A percentile compares a stretch with the other conserved stretches of the same genome.
These are phyloP conservation scores for Jaminaea rosea DNA, from an alignment of 1,284 basidiomycete species.

Conservation along the genomic window DNA sequence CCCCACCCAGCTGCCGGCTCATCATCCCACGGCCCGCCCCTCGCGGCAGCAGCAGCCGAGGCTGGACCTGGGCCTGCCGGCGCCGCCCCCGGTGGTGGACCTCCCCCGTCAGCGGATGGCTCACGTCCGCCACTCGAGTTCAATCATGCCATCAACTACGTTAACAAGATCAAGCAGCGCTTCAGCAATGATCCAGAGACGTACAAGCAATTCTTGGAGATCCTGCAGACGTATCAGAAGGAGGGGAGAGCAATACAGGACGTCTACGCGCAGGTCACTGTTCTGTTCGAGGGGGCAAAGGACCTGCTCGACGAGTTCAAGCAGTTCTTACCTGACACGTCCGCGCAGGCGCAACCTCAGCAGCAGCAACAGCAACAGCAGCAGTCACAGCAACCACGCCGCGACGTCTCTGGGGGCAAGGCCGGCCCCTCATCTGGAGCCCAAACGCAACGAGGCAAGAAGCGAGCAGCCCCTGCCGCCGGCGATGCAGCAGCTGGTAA, in stretches of 20 bases:
- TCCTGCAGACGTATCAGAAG: slow-evolving; percentile 93
- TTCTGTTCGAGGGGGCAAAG: slow-evolving; percentile 81
- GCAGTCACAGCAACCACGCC: slow-evolving; percentile 28
- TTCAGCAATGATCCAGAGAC: slow-evolving; percentile 85
- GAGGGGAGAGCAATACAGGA: slow-evolving; percentile 80
- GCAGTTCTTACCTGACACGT: slow-evolving; percentile 76
- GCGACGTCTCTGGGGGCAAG: slow-evolving; percentile 12
- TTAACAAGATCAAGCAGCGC: slow-evolving; percentile 96
- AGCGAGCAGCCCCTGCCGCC: slow-evolving; percentile 56
- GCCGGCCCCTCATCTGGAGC: slow-evolving; percentile 6
- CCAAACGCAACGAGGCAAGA: slow-evolving; percentile 51
- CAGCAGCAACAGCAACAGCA: slow-evolving; percentile 20
- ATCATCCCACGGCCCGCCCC: no score
- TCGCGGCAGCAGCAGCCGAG: no score
- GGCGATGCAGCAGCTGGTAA: slow-evolving; percentile 10
- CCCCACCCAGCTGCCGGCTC: no score
- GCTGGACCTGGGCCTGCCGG: background rate
- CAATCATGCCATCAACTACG: slow-evolving; percentile 93
- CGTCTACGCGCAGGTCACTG: slow-evolving; percentile 84
- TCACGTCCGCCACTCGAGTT: slow-evolving; percentile 62
- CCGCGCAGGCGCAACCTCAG: slow-evolving; percentile 5
- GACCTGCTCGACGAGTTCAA: slow-evolving; percentile 93
- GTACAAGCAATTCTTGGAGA: slow-evolving; percentile 97
- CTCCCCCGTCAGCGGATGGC: slow-evolving; percentile 15
- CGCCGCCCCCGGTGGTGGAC: slow-evolving; percentile 7